Percentiles rank a stretch among this genome's conserved stretches.
Evolutionary conservation across 192 early-diverging fungal genomes (phyloP).

Genomic region (Gamsiella multidivaricata): DNA sequence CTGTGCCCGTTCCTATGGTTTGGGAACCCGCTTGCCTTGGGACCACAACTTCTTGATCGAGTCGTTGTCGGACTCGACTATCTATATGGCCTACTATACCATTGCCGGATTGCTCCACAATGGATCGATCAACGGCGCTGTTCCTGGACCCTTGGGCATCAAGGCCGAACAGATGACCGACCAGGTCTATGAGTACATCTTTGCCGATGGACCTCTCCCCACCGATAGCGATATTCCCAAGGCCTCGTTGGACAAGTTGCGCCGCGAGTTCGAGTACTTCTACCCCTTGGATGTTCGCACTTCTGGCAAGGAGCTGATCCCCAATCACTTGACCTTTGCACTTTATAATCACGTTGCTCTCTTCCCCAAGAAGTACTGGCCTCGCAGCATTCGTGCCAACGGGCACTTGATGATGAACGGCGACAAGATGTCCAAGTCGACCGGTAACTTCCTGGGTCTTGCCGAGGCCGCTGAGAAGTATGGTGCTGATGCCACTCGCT

Average conservation of each 20-base stretch:
- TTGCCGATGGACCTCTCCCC: slow-evolving; percentile 73
- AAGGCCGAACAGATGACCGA: slow-evolving; percentile 89
- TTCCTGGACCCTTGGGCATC: slow-evolving; percentile 81
- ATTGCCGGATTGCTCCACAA: slow-evolving; percentile 91
- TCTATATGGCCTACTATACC: slow-evolving; percentile 99
- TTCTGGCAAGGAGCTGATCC: slow-evolving; percentile 97
- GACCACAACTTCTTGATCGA: slow-evolving; percentile 94
- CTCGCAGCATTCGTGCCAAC: slow-evolving; percentile 86
- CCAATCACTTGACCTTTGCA: slow-evolving; percentile 98
- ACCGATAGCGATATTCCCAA: slow-evolving; percentile 69
- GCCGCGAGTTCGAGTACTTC: slow-evolving; percentile 95
- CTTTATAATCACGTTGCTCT: slow-evolving; percentile 96
- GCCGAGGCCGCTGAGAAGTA: slow-evolving; percentile 82
- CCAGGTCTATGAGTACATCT: slow-evolving; percentile 92
- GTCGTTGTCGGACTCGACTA: slow-evolving; percentile 97
- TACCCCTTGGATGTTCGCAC: slow-evolving; percentile 97
- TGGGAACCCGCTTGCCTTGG: slow-evolving; percentile 95
- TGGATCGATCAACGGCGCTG: slow-evolving; percentile 85
- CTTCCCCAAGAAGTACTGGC: slow-evolving; percentile 94
- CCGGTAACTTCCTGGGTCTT: slow-evolving; percentile 94
- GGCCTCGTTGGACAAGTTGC: slow-evolving; percentile 79
- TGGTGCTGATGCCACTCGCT: slow-evolving; percentile 95
- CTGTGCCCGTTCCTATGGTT: slow-evolving; percentile 92
- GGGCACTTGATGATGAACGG: slow-evolving; percentile 95
- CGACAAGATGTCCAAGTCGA: slow-evolving; percentile 98